These are phyloP conservation scores for Aspergillus udagawae DNA, from an alignment of 2,329 filamentous ascomycete species.

Conservation along the genomic window DNA sequence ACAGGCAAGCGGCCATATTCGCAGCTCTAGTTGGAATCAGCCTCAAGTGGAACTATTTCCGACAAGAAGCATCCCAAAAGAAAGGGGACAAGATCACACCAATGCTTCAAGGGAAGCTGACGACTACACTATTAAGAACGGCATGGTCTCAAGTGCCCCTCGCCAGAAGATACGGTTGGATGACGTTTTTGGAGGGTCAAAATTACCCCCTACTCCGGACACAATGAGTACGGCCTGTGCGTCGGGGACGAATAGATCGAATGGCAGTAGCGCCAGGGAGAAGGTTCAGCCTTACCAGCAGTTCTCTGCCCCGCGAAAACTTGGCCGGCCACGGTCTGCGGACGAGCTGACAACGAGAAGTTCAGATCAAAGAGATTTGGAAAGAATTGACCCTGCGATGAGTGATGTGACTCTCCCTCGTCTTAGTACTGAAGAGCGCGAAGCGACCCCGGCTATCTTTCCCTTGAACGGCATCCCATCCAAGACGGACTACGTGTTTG, in stretches of 20 bases:
- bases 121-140: conserved; percentile 19
- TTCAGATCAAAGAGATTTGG: conserved; percentile 27
- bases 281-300: conserved; percentile 23
- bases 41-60: conserved; percentile 16
- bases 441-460: conserved; percentile 29
- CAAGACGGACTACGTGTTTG: conserved; percentile 22
- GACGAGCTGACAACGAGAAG: conserved; percentile 30
- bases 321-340: conserved; percentile 32
- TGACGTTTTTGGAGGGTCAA: conserved; percentile 30
- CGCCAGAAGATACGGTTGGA: conserved; percentile 27
- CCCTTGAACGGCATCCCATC: conserved; percentile 27
- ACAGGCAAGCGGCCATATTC: conserved; percentile 19
- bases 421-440: conserved; percentile 12
- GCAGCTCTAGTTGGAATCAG: conserved; percentile 32
- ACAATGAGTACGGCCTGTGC: conserved; percentile 41
- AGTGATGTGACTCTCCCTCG: conserved; percentile 28
- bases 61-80: conserved; percentile 14
- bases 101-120: conserved; percentile 18
- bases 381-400: conserved; percentile 30
- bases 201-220: conserved; percentile 40
- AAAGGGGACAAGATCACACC: conserved; percentile 15
- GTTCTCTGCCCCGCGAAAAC: conserved; percentile 15
- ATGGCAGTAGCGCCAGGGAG: conserved; percentile 31
- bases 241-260: conserved; percentile 28
- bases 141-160: conserved; percentile 21